Evolutionary conservation across 1,284 basidiomycete genomes (phyloP), one percentile per base, ranked within the genome.

Genomic region (Spongiforma sp.): DNA sequence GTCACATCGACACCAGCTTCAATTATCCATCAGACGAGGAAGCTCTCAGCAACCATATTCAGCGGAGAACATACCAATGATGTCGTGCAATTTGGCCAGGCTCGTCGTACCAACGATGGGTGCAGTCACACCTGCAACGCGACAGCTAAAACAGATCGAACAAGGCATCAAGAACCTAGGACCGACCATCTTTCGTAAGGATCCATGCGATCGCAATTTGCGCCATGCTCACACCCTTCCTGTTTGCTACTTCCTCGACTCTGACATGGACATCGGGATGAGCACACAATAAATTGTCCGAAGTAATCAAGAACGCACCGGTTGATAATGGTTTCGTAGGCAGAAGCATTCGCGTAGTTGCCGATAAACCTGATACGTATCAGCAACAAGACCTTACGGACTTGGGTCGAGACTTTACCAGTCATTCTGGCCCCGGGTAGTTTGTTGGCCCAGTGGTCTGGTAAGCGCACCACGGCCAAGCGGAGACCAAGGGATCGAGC

Each of bases 201-300:
- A 74, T 72, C 84, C 85, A 87, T n/a, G 84, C 83, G 24, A 84
- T 68, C 8, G 83, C 79, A 59, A 86, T 71, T 66, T 85, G 84
- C 5, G 84, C 82, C 84, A 86, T 86, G 65, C 73, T 78, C 30
- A 81, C 68, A 3, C 79, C 80, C 62, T 73, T 76, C 70, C 76
- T 80, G 57, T 75, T 74, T 24, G 85, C 83, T 41, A 86, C 64
- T 67, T 82, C 78, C 69, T 85, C 80, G 56, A 85, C 78, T 11
- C 79, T 77, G 46, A 10, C 36, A 37, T 37, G 17, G 36, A 17
- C 9, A 37, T 37, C 9, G 17, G 17, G 17, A 37, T 37, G 10
- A 17, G 36, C 36, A 9, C 9, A 8, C n/a, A 33, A 46, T 14
- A 14, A 4, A 28, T 36, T 17, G 9, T n/a, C n/a, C n/a, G 10